phyloP scores from a whole-genome alignment of 2,329 filamentous ascomycete genomes.

The Aspergillus aculeatus region DNA sequence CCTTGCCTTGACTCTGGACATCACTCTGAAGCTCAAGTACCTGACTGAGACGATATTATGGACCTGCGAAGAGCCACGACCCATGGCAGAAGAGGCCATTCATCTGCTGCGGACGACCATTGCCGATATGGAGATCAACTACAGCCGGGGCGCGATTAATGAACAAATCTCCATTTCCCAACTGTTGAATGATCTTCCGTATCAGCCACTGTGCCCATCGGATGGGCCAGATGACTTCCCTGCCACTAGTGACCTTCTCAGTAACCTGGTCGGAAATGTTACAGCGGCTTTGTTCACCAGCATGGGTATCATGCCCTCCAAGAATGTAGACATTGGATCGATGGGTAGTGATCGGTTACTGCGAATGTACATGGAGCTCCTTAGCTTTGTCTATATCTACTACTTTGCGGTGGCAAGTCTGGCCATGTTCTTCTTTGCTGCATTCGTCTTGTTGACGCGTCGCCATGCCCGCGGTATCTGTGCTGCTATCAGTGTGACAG shows the following conservation, averaged over 20 bases:
- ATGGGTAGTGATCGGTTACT: conserved; percentile 33
- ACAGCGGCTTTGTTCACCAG: conserved; percentile 42
- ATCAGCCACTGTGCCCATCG: conserved; percentile 31
- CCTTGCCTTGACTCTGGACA: conserved; percentile 48
- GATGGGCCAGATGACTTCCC: conserved; percentile 18
- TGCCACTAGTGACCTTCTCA: conserved; percentile 29
- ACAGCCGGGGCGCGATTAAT: conserved; percentile 31
- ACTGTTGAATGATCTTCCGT: conserved; percentile 32
- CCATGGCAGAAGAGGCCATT: conserved; percentile 28
- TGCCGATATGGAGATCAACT: conserved; percentile 42
- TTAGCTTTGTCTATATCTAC: conserved; percentile 43
- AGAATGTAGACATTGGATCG: conserved; percentile 25
- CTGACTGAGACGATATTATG: conserved; percentile 39
- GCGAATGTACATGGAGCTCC: conserved; percentile 37
- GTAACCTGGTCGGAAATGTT: conserved; percentile 40
- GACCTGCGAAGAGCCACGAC: conserved; percentile 40
- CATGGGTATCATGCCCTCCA: conserved; percentile 39
- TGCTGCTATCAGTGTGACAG: conserved; percentile 25
- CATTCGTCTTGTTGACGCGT: conserved; percentile 31
- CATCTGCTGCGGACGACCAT: conserved; percentile 39
- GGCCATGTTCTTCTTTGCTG: conserved; percentile 38
- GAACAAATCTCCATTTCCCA: conserved; percentile 34
- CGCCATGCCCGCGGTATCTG: conserved; percentile 26
- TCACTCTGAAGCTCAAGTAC: conserved; percentile 42
- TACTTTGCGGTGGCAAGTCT: conserved; percentile 40